Evolutionary conservation across 2,329 filamentous ascomycete species (phyloP).

Genomic region (Botrytis elliptica): DNA sequence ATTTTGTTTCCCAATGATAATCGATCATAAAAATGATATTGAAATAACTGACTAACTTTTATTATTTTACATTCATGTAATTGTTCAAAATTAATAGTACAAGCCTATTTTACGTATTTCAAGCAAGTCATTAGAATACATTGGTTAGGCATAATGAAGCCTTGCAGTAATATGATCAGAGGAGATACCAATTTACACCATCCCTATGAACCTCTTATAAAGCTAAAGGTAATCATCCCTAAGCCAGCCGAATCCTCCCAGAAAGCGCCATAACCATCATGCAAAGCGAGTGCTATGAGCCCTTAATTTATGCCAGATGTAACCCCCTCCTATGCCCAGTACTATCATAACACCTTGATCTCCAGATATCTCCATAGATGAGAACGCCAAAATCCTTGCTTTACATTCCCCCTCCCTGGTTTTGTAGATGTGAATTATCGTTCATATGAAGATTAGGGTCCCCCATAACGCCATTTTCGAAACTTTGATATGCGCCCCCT

Average conservation of each 20-base stretch:
- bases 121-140: conserved; percentile 12
- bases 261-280: conserved; percentile 13
- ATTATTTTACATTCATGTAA: not conserved
- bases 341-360: not conserved
- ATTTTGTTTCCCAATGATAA: not conserved
- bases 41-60: not conserved
- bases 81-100: not conserved
- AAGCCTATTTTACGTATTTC: not conserved
- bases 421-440: conserved; percentile 34
- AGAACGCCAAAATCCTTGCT: conserved; percentile 8
- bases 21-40: not conserved
- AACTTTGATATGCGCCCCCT: conserved; percentile 61
- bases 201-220: not conserved
- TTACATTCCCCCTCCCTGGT: conserved; percentile 25
- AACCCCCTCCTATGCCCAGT: conserved; percentile 6
- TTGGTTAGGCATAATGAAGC: not conserved
- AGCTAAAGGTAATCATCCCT: not conserved
- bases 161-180: conserved; percentile 1
- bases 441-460: conserved; percentile 31
- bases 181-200: conserved; percentile 11
- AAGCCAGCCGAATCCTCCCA: not conserved
- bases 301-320: not conserved
- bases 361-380: not conserved
- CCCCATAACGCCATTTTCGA: conserved; percentile 54
- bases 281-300: conserved; percentile 5